Evolutionary conservation across 495 filamentous ascomycete species (phyloP), one percentile per base, ranked within the genome.

Genomic region (Viridothelium virens): DNA sequence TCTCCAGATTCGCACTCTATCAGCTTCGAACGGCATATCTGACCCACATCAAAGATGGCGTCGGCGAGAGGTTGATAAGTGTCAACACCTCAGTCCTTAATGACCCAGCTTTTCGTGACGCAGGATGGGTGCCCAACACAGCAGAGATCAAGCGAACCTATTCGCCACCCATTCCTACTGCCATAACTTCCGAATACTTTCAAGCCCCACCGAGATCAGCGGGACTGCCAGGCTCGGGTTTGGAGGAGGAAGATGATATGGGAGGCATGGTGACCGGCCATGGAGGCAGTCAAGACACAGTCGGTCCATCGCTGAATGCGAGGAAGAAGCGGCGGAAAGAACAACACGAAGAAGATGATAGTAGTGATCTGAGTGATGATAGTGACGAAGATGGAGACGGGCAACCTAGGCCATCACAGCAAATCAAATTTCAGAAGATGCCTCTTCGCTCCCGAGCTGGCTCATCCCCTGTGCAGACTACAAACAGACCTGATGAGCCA

Each of bases 361-460:
- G 94, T 74, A 96, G 91, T 73, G 94, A 97, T 74, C 77, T 97
- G 67, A 97, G 91, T 71, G 94, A 97, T 70, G 93, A 97, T 63
- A 97, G 91, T 70, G 94, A 98, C 61, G 93, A 96, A 38, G 92
- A 96, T 66, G 82, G 81, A 10, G 91, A 96, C 78, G 48, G 81
- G 78, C 63, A 36, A 47, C 61, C n/a, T 59, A 85, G 85, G 56
- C 77, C 82, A 53, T 79, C 80, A 18, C 89, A 95, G 70, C 90
- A 94, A 72, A 96, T 98, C 74, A 92, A 91, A 73, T 98, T 98
- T 71, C 83, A 87, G 38, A 97, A 97, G 75, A 90, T 97, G 88
- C 92, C 94, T 1, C 80, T 96, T n/a, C 84, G 92, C 25, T 88
- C 82, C 65, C 86, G 95, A 63, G 87, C 91, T 56, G 93, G 90